Evolutionary conservation across 352 stramenopile genomes (phyloP), one percentile per base, ranked within the genome.

Genomic region (Hyaloperonospora arabidopsidis): DNA sequence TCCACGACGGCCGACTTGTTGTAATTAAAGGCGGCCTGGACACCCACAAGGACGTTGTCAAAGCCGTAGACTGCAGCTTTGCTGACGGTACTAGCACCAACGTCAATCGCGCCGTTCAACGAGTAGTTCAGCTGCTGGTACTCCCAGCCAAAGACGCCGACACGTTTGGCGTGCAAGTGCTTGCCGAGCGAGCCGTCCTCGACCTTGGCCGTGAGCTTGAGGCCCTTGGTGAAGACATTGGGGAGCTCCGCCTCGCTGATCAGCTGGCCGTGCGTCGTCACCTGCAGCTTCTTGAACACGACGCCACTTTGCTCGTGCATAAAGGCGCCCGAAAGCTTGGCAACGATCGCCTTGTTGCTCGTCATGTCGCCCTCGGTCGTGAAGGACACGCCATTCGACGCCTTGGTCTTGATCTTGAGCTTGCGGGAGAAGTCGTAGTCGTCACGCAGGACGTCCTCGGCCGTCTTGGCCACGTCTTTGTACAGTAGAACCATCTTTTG

Each of bases 341-440:
- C 83, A 5, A 93, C 55, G 63, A 93, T 91, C 55, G 77, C 73
- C 76, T 93, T 93, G 79, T 91, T 90, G 72, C 71, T 84, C 57
- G 67, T 66, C 75, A 93, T 86, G 38, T 85, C 74, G 49, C 84
- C 84, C 65, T 94, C 84, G 17, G 84, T 94, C 44, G 84, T 93
- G 68, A 94, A 94, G 47, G 63, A 70, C 32, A 94, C 84, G 52
- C 84, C 81, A 65, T 92, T 91, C 22, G 83, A 70, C 29, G 81
- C 79, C 68, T 89, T 94, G 64, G 73, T 94, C 73, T 92, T 94
- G 76, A 94, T 76, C 74, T 94, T 94, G 57, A 94, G 76, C 84
- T 94, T 94, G 67, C 84, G 84, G 47, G 75, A 88, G 72, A 84
- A 94, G 75, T 94, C 84, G 57, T 94, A 94, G 77, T 94, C 84